phyloP scores from a whole-genome alignment of 305 asterid genomes.

The Lippia alba region DNA sequence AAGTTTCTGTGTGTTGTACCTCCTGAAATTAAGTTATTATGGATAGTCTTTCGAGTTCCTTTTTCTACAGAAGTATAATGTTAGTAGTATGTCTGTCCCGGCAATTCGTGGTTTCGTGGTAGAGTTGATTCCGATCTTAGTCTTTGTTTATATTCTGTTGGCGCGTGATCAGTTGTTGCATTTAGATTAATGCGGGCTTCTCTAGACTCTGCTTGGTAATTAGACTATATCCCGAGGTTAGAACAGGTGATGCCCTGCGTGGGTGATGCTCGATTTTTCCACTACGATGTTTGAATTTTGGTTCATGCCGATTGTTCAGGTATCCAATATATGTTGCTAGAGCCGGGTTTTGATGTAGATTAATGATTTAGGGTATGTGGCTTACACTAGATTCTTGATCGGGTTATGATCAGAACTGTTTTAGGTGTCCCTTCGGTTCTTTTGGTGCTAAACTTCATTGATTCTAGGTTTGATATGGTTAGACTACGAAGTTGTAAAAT shows the following conservation, averaged over 20 bases:
- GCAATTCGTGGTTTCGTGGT: neutral
- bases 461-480: neutral
- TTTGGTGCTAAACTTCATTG: neutral
- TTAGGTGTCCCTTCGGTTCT: too few relatives aligned
- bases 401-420: neutral
- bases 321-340: too few relatives aligned
- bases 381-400: neutral
- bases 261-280: too few relatives aligned
- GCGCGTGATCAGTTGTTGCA: too few relatives aligned
- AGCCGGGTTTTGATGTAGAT: too few relatives aligned
- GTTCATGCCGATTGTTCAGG: neutral
- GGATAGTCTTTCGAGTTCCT: neutral
- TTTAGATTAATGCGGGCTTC: too few relatives aligned
- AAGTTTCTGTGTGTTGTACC: slow-evolving; percentile 29
- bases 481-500: neutral
- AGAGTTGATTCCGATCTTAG: too few relatives aligned
- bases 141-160: too few relatives aligned
- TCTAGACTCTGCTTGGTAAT: too few relatives aligned
- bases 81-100: neutral
- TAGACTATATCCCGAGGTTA: too few relatives aligned
- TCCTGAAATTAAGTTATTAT: slow-evolving; percentile 16
- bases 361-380: too few relatives aligned
- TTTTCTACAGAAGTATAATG: neutral
- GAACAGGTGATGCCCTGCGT: too few relatives aligned
- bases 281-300: neutral